Evolutionary conservation across 441 rosid species (phyloP).

Genomic region (Croton setiger): DNA sequence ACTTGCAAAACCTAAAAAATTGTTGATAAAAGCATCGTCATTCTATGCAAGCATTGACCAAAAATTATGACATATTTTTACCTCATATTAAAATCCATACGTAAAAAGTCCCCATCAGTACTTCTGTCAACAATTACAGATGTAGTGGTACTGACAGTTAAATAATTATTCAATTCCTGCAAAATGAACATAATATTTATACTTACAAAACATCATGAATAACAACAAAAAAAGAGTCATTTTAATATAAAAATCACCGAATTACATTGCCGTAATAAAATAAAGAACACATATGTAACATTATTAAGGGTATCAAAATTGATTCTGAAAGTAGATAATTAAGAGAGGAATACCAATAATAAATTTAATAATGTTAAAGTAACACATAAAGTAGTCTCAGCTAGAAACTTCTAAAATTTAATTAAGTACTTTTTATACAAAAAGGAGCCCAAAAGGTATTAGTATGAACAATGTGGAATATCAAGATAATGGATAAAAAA

Average conservation of each 20-base stretch:
- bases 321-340: background rate
- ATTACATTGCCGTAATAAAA: background rate
- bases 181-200: conserved; percentile 21
- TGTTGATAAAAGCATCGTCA: background rate
- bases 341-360: background rate
- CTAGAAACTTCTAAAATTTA: too few species aligned
- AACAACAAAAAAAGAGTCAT: background rate
- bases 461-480: background rate
- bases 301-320: background rate
- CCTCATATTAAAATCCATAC: conserved; percentile 95
- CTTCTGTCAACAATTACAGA: conserved; percentile 89
- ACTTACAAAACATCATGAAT: background rate
- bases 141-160: conserved; percentile 67
- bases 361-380: background rate
- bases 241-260: background rate
- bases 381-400: background rate
- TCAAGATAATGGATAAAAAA: background rate
- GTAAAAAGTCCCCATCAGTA: conserved; percentile 85
- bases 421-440: too few species aligned
- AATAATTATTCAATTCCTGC: conserved; percentile 86
- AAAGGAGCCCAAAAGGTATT: background rate
- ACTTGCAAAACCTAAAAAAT: background rate
- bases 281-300: background rate
- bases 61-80: conserved; percentile 13
- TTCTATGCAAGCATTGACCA: conserved; percentile 3